Evolutionary conservation across 2,329 filamentous ascomycete species (phyloP), one percentile per base, ranked within the genome.

Genomic region (Aureobasidium zeae): DNA sequence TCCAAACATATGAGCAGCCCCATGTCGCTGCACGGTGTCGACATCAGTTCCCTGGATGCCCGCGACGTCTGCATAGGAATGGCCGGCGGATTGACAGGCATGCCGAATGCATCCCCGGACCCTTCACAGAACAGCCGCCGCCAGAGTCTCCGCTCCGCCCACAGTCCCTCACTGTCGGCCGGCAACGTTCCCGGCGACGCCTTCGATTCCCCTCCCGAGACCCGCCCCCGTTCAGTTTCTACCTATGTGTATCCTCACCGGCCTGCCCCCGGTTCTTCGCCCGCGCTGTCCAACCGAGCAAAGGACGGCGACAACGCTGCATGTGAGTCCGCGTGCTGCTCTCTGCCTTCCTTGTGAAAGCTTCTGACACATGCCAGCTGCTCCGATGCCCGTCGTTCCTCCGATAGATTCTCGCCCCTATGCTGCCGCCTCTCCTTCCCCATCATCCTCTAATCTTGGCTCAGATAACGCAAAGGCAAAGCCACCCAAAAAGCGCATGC

Each of bases 231-330:
- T 12, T 37, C 32, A 11, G 26, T 45, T 3, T 38, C 43, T 8
- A 37, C 33, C 19, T 45, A 44, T 38, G 42, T 39, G 13, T 37
- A 47, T 13, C 32, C 43, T 12, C 16, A 38, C 33, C 19, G 26
- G 39, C 64, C 62, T 44, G 59, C 58, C 43, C 61, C 64, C n/a
- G 66, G 65, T 21, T 71, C 69, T 26, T 69, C 68, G 36, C 67
- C 69, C 32, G 67, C 71, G 25, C 17, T 38, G 17, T 32, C 38
- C 24, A 33, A 36, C 24, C 35, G 46, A 35, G 41, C 35, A 20
- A 43, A 43, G 22, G 30, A 43, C 16, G 15, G 21, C 39, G 39
- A 43, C 39, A 22, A 43, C 39, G 10, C 15, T 17, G 5, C 30
- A 12, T 15, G 39, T 43, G 11, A 33, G 30, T 34, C 11, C 8